These are phyloP conservation scores for Aspergillus pseudoglaucus DNA, from an alignment of 2,329 filamentous ascomycete genomes.

Conservation along the genomic window DNA sequence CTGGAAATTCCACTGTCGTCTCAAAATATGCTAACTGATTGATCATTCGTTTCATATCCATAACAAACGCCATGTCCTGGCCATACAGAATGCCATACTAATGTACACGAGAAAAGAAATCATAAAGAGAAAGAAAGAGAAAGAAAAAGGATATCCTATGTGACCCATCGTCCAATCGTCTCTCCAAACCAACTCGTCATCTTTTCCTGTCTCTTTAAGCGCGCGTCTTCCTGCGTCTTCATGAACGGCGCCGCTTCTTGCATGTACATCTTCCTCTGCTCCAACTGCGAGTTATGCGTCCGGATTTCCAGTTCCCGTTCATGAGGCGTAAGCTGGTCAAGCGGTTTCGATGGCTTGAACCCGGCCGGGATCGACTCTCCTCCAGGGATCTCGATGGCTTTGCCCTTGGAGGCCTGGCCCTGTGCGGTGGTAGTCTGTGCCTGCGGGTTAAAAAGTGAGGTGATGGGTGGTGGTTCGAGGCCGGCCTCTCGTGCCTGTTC, in stretches of 20 bases:
- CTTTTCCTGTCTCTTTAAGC: conserved; percentile 32
- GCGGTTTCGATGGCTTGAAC: conserved; percentile 30
- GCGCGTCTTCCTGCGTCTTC: conserved; percentile 31
- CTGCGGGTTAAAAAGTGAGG: conserved; percentile 39
- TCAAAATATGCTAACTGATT: no score
- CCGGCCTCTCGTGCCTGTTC: conserved; percentile 49
- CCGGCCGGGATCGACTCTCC: conserved; percentile 29
- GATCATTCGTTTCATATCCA: not conserved
- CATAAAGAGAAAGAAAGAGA: conserved; percentile 1
- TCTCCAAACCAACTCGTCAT: conserved; percentile 38
- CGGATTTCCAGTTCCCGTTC: conserved; percentile 41
- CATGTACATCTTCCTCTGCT: conserved; percentile 31
- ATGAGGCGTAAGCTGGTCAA: conserved; percentile 40
- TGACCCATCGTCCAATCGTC: conserved; percentile 37
- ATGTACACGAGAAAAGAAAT: conserved; percentile 9
- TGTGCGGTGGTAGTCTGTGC: conserved; percentile 11
- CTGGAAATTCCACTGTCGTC: no score
- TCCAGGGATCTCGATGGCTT: conserved; percentile 30
- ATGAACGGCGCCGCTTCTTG: conserved; percentile 32
- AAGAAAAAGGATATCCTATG: no score
- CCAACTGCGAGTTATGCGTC: conserved; percentile 31
- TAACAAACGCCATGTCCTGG: not conserved
- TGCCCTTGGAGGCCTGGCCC: conserved; percentile 4
- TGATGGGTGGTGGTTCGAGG: conserved; percentile 36
- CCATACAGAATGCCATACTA: not conserved